Evolutionary conservation across 352 stramenopile genomes (phyloP), one percentile per base, ranked within the genome.

Genomic region (Globisporangium nodosum): DNA sequence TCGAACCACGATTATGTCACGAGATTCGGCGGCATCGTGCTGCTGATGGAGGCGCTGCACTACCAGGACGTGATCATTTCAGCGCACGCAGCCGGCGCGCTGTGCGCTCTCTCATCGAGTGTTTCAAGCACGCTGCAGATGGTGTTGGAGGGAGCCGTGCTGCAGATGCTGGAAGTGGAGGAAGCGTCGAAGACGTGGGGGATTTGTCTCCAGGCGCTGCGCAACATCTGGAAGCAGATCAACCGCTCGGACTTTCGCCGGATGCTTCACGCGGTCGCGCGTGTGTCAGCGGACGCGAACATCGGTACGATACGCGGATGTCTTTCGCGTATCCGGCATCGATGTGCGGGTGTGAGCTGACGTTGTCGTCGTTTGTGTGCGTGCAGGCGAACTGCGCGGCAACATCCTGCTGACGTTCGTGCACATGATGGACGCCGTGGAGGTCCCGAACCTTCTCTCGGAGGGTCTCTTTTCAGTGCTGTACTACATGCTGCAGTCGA

Each of bases 221-320:
- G 85, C 4, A 94, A 96, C 54, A 87, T 96, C 66, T 96, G 86
- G 86, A 90, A 92, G 58, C 85, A 96, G 58, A 91, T 96, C 53
- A 91, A 88, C 52, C 76, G 74, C 43, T 74, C 86, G 18, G 85
- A 94, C 54, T 96, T 96, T 56, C 74, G 85, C 7, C 78, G 81
- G 20, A 96, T 96, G 86, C 73, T 96, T 20, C 76, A 91, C 47
- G 86, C 86, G 21, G 83, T 92, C 20, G 74, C 85, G 7, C 79
- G 86, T 53, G 81, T 96, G 20, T 92, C 86, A 15, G 76, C 73
- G 52, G 71, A 88, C 49, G 87, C 80, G 11, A 82, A 88, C 50
- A 90, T 87, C 48, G 85, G 20, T 63, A 33, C 47, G 15, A 24
- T 33, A 12, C 15, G 9, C 15, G 27, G 11, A 16, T 8, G n/a